Base-by-base conservation (phyloP, 1,139 yeast species). In the Geotrichum carabidarum region DNA sequence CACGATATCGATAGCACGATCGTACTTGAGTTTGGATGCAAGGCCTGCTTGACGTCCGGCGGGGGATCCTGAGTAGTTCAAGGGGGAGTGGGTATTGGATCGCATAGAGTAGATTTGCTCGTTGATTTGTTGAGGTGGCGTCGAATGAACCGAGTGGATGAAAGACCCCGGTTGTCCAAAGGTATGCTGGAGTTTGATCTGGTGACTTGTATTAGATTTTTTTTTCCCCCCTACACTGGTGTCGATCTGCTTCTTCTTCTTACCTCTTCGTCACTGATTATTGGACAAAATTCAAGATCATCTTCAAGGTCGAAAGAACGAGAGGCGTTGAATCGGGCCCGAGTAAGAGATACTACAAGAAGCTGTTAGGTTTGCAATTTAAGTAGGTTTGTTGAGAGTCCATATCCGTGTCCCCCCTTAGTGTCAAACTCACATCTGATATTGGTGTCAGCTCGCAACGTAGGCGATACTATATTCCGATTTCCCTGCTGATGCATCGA, bases 221-320 rank as follows among this genome's bases (percentile, higher is more conserved):
- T n/a, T 37, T 14, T 5, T 15, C 15, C 18, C 5, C 15, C 18
- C 5, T 37, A 6, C 4, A 14, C 15, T n/a, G 9, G 14, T 37
- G 40, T n/a, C 18, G 17, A 12, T n/a, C 15, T 37, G 43, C 30
- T 40, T 38, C 11, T 44, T 18, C 12, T 32, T 40, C 58, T 50
- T 45, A 56, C 64, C 44, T 67, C 68, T 47, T 68, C 70, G 35
- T 69, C 71, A n/a, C 67, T 61, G 22, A 70, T 53, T 27, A 70
- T 63, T 15, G 89, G 89, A 60, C 84, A 81, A 66, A 83, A 84
- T 68, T 82, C 88, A 53, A 78, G 66, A 63, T 83, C 89, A 57
- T 83, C 84, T 65, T 81, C 86, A 47, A 76, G 64, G 59, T 82
- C 86, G 68, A 83, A 82, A 17, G 86, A 78, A 60, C 84, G 78